phyloP scores from a whole-genome alignment of 2,329 filamentous ascomycete genomes.

The Cryphonectria nitschkei region DNA sequence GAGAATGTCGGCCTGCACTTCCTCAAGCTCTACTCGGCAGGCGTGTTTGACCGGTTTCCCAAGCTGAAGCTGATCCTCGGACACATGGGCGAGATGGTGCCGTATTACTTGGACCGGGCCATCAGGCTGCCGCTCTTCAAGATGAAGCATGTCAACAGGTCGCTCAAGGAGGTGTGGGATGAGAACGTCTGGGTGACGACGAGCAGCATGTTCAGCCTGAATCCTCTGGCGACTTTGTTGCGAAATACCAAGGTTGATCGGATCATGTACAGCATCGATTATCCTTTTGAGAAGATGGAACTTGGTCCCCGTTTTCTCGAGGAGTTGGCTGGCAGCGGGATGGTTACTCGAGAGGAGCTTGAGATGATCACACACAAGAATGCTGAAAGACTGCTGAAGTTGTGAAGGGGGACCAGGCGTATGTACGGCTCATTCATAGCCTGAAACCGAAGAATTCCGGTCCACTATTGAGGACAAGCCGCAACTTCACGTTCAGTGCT shows the following conservation, averaged over 20 bases:
- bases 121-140: slow-evolving; percentile 35
- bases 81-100: slow-evolving; percentile 57
- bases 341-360: slow-evolving; percentile 4
- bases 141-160: slow-evolving; percentile 30
- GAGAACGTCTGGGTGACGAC: slow-evolving; percentile 19
- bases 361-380: slow-evolving; percentile 11
- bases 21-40: slow-evolving; percentile 53
- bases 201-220: slow-evolving; percentile 16
- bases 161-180: slow-evolving; percentile 12
- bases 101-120: slow-evolving; percentile 57
- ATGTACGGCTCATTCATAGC: too few relatives aligned
- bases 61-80: slow-evolving; percentile 57
- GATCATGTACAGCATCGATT: slow-evolving; percentile 16
- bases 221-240: slow-evolving; percentile 7
- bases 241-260: slow-evolving; percentile 3
- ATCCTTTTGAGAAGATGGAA: slow-evolving; percentile 12
- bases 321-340: not conserved
- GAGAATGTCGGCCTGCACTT: slow-evolving; percentile 52
- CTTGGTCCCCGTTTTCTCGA: slow-evolving; percentile 1
- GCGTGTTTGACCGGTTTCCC: slow-evolving; percentile 59
- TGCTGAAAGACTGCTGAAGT: slow-evolving; percentile 1
- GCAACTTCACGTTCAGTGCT: not conserved
- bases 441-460: not conserved
- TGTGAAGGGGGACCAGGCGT: not conserved
- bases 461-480: not conserved